Evolutionary conservation across 2,329 filamentous ascomycete species (phyloP).

Genomic region (Stromatinia cepivora): DNA sequence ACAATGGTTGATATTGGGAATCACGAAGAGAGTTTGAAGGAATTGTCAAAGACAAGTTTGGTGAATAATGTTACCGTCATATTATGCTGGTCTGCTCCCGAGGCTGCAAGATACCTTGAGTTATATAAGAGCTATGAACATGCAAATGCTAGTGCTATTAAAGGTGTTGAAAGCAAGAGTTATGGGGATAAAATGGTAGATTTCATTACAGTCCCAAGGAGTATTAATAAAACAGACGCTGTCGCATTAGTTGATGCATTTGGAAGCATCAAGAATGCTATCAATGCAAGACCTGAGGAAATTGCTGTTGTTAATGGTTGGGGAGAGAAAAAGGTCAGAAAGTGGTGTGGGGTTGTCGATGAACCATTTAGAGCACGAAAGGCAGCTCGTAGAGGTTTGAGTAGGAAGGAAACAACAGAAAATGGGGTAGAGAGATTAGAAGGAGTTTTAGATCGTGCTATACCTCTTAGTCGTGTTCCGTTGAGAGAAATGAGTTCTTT

Average conservation of each 20-base stretch:
- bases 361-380: conserved; percentile 81
- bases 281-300: conserved; percentile 87
- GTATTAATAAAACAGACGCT: conserved; percentile 93
- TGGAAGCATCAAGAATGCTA: conserved; percentile 79
- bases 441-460: conserved; percentile 44
- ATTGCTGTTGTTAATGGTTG: conserved; percentile 83
- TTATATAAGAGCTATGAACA: conserved; percentile 94
- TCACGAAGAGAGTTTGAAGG: conserved; percentile 85
- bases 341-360: conserved; percentile 78
- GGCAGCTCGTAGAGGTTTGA: conserved; percentile 57
- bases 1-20: conserved; percentile 94
- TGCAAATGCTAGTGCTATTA: conserved; percentile 75
- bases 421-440: conserved; percentile 33
- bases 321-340: conserved; percentile 92
- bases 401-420: conserved; percentile 30
- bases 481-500: conserved; percentile 33
- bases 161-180: conserved; percentile 76
- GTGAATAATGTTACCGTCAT: conserved; percentile 92
- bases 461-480: conserved; percentile 39
- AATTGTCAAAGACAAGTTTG: conserved; percentile 87
- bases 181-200: conserved; percentile 88
- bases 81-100: conserved; percentile 89
- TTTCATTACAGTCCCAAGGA: conserved; percentile 86
- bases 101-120: conserved; percentile 91
- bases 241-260: conserved; percentile 88